These are phyloP conservation scores for Isoetes engelmannii DNA, from an alignment of 83 land plant species.

Conservation along the genomic window DNA sequence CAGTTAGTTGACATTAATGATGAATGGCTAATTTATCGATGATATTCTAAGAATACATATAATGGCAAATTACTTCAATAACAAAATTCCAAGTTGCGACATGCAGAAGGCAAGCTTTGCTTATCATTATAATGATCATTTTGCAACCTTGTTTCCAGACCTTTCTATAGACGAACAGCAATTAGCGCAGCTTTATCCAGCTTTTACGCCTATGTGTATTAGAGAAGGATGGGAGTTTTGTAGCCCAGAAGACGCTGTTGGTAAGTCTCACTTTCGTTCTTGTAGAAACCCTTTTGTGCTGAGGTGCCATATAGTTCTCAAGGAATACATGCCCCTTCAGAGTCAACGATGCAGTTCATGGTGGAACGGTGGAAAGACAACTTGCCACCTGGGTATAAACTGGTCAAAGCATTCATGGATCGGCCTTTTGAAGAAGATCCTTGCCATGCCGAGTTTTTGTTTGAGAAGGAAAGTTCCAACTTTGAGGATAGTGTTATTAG, in stretches of 20 bases:
- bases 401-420: slow-evolving; percentile 69
- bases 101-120: no score
- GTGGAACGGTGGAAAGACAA: slow-evolving; percentile 64
- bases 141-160: slow-evolving; percentile 38
- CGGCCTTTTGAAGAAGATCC: slow-evolving; percentile 82
- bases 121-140: no score
- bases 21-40: no score
- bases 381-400: slow-evolving; percentile 59
- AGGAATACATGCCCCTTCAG: neutral
- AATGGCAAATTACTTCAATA: no score
- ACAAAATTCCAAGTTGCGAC: no score
- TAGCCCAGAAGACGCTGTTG: slow-evolving; percentile 70
- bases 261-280: slow-evolving; percentile 23
- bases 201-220: slow-evolving; percentile 74
- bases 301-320: neutral
- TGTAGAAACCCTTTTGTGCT: neutral
- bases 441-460: slow-evolving; percentile 67
- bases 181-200: slow-evolving; percentile 69
- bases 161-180: slow-evolving; percentile 60
- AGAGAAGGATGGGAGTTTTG: slow-evolving; percentile 93
- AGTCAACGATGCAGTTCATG: slow-evolving; percentile 37
- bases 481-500: slow-evolving; percentile 40
- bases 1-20: no score
- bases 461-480: slow-evolving; percentile 30
- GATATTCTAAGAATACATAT: no score